These are phyloP conservation scores for Ceratobasidium sp. DNA, from an alignment of 1,284 basidiomycete genomes.

Conservation along the genomic window DNA sequence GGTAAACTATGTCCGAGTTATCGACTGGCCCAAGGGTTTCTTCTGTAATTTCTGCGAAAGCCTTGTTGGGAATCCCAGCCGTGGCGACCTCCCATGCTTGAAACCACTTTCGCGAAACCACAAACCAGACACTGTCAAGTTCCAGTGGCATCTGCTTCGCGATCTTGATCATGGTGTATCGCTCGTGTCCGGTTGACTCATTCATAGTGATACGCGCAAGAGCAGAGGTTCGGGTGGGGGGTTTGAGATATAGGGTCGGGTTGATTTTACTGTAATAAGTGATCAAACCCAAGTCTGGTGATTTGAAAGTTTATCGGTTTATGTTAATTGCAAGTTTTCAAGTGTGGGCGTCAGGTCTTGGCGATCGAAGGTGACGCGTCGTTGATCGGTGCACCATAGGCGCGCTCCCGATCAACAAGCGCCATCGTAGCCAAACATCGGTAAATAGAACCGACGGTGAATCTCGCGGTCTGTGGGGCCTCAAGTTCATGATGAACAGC, in stretches of 20 bases:
- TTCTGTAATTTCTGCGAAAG: conserved; percentile 32
- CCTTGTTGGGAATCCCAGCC: conserved; percentile 64
- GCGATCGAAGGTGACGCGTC: not conserved
- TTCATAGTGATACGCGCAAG: not conserved
- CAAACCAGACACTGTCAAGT: conserved; percentile 79
- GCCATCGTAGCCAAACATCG: not conserved
- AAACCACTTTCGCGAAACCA: conserved; percentile 78
- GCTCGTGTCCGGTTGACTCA: conserved; percentile 58
- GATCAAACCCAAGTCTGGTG: not conserved
- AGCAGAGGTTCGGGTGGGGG: not conserved
- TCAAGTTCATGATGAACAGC: no score
- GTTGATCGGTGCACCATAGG: not conserved
- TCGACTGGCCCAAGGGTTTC: conserved; percentile 76
- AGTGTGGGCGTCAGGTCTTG: not conserved
- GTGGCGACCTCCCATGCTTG: conserved; percentile 76
- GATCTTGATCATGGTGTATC: conserved; percentile 62
- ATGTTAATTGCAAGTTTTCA: not conserved
- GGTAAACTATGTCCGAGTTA: conserved; percentile 72
- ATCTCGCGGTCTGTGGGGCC: no score
- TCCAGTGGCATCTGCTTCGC: conserved; percentile 64
- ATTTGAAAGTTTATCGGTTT: no score
- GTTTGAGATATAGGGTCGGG: not conserved
- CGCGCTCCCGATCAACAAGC: not conserved
- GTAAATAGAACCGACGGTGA: not conserved
- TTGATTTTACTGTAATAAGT: not conserved